These are phyloP conservation scores for Monosporozyma yasuniensis DNA, from an alignment of 805 yeast genomes.

Conservation along the genomic window DNA sequence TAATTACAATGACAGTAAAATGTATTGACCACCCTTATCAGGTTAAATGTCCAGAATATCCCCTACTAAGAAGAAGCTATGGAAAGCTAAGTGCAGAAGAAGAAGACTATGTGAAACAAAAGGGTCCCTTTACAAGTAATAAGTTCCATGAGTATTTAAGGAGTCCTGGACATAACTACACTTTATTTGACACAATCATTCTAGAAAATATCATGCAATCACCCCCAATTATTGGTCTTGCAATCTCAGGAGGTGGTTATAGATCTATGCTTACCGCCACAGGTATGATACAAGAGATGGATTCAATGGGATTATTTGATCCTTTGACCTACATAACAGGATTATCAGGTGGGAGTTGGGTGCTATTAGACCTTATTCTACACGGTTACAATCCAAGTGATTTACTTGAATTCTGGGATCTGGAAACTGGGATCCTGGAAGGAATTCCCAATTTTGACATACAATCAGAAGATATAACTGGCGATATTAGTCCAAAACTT, in stretches of 20 bases:
- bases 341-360: constrained; percentile 68
- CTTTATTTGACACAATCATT: constrained; percentile 29
- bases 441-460: constrained; percentile 50
- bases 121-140: constrained; percentile 26
- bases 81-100: constrained; percentile 18
- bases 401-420: constrained; percentile 33
- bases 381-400: constrained; percentile 34
- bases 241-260: constrained; percentile 33
- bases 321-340: constrained; percentile 51
- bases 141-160: constrained; percentile 27
- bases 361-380: constrained; percentile 41
- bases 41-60: constrained; percentile 24
- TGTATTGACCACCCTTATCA: constrained; percentile 9
- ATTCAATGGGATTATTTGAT: constrained; percentile 40
- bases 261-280: constrained; percentile 31
- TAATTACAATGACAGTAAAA: neutral
- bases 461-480: constrained; percentile 18
- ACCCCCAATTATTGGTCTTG: constrained; percentile 31
- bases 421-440: constrained; percentile 40
- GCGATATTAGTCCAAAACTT: constrained; percentile 8
- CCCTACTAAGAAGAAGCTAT: constrained; percentile 15
- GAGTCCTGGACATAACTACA: constrained; percentile 22
- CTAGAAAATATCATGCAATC: constrained; percentile 8
- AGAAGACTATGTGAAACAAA: constrained; percentile 14
- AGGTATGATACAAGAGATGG: constrained; percentile 25